Evolutionary conservation across 2,329 filamentous ascomycete genomes (phyloP), one percentile per base, ranked within the genome.

Genomic region (Xylariaceae sp.): DNA sequence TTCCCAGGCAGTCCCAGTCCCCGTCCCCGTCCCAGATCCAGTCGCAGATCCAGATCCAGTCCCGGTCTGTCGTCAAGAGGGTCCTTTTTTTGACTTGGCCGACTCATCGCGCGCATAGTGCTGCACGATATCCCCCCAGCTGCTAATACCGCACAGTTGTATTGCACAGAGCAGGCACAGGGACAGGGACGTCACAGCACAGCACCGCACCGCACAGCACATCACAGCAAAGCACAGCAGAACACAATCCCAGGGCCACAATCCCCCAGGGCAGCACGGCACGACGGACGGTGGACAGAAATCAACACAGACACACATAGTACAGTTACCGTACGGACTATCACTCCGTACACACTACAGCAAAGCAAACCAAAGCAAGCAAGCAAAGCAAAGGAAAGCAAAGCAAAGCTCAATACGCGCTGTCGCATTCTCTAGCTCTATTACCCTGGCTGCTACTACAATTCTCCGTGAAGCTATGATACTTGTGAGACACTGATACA

Each of bases 401-500:
- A 60, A 34, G 45, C 53, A 49, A 18, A 57, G 51, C 55, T 44
- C 61, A 62, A 49, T 56, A 51, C 62, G 62, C 63, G 64, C 57
- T 48, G 64, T 68, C 63, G 66, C 62, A 64, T 65, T 67, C 66
- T 59, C 66, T 59, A 63, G 61, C 62, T 62, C 63, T 63, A 58
- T 62, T 55, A 68, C 64, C 68, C 67, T 55, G 61, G 63, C 64
- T 65, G 57, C 55, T 42, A 13, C 34, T 42, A 42, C 18, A 48
- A 17, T 53, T 53, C 47, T 42, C 50, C 56, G 65, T 67, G 69
- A 67, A 66, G 70, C 67, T 68, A 72, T 73, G 68, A 68, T 66
- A 68, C 64, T 69, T 64, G 68, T 72, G 69, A 71, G 70, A 72
- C 69, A 63, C 59, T 63, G 67, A 67, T 60, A 64, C 63, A 62